Base-by-base conservation (phyloP, 176 grass and related monocot genomes). In the Alopecurus myosuroides region DNA sequence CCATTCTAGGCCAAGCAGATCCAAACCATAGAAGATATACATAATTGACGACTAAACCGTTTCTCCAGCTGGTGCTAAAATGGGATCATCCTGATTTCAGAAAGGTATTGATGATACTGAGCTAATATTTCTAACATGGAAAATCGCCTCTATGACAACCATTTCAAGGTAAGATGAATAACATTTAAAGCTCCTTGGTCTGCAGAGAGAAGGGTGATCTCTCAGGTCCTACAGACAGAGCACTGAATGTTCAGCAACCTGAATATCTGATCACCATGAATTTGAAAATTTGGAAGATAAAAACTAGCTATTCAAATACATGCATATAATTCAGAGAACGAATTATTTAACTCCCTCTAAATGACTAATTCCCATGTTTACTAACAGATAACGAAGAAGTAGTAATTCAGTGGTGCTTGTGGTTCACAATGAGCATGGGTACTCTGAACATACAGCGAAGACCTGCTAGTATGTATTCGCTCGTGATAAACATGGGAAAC, bases 401-500 rank as follows among this genome's bases (percentile, higher is more conserved):
- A 9, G 1, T 11, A 62, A 22, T 69, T 58, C 15, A 36, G 37
- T 82, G 28, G 42, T 74, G 17, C 70, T 49, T 74, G 3, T 74
- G 25, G 25, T 49, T 28, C 26, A 40, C 2, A 7, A 57, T 49
- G 15, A 68, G 35, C 14, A 81, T 40, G 55, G 31, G 18, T 34
- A 65, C 6, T 7, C 33, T 0, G 17, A 31, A 44, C 2, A 71
- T 29, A 29, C 29, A 40, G 17, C 10, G 8, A 48, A 83, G 18
- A 6, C 42, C 23, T 40, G 26, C 22, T 39, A 68, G 50, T 56
- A 35, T 34, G 37, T 7, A 2, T 19, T 19, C 26, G 50, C 37
- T 48, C 50, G 80, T 88, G 80, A 78, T 62, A 39, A 71, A 84
- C 81, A 84, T 84, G 86, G 19, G 33, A 31, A 41, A 70, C 34